Conservation (phyloP, 257 asterid species). For the Capsicum baccatum region DNA sequence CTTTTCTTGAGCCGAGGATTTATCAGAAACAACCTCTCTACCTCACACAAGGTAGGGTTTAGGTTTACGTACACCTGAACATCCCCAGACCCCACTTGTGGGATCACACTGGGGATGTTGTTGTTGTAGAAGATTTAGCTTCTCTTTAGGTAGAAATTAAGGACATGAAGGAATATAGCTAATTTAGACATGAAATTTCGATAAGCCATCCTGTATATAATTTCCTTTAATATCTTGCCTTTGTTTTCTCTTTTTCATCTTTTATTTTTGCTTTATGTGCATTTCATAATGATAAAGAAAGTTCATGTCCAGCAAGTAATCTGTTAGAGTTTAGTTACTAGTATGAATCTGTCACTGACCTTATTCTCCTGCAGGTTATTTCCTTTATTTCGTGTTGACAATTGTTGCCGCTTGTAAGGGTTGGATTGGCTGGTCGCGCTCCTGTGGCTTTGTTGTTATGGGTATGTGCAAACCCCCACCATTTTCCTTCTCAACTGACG, state of each 20-base stretch:
- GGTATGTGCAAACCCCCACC: conserved; percentile 54
- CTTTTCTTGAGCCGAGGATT: background rate
- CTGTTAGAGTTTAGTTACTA: background rate
- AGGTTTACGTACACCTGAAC: background rate
- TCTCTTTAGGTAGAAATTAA: conserved; percentile 12
- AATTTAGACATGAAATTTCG: background rate
- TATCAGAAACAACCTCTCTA: background rate
- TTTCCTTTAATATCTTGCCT: background rate
- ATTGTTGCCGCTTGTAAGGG: conserved; percentile 90
- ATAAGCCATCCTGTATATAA: background rate
- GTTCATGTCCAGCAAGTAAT: background rate
- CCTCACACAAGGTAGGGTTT: background rate
- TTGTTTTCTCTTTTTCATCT: background rate
- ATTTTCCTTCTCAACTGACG: conserved; percentile 15
- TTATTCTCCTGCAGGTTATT: conserved; percentile 65
- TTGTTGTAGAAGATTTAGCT: conserved; percentile 1
- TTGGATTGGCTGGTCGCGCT: conserved; percentile 86
- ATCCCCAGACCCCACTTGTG: background rate
- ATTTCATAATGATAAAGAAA: background rate
- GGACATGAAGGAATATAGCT: background rate
- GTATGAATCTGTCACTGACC: conserved; percentile 2
- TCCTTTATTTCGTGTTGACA: conserved; percentile 70
- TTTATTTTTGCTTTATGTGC: background rate
- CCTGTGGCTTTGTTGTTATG: conserved; percentile 88
- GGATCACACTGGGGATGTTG: background rate